Conservation (phyloP, 2,329 filamentous ascomycete genomes). For the Parasarocladium wereldwijsianum region DNA sequence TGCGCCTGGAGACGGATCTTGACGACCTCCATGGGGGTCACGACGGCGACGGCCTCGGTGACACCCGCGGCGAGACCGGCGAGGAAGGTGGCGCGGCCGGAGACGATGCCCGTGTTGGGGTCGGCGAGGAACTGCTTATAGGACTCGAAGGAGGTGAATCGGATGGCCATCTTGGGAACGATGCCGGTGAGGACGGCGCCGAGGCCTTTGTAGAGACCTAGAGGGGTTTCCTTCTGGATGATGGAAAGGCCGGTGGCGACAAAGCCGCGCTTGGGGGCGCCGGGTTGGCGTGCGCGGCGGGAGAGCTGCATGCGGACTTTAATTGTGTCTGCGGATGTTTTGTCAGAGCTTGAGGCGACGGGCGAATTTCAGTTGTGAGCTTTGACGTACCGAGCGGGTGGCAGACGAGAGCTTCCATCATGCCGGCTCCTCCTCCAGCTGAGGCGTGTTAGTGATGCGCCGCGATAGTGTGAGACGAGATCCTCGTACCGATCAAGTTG, state of each 20-base stretch:
- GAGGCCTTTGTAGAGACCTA: slow-evolving; percentile 95
- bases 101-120: slow-evolving; percentile 49
- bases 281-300: slow-evolving; percentile 65
- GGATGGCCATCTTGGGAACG: slow-evolving; percentile 97
- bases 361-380: slow-evolving; percentile 2
- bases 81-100: slow-evolving; percentile 52
- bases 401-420: slow-evolving; percentile 97
- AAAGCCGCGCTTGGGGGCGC: slow-evolving; percentile 79
- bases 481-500: slow-evolving; percentile 67
- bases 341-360: background rate
- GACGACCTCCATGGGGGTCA: slow-evolving; percentile 97
- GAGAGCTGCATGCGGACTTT: slow-evolving; percentile 99
- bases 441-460: slow-evolving; percentile 30
- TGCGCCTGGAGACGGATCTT: slow-evolving; percentile 98
- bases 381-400: slow-evolving; percentile 66
- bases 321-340: slow-evolving; percentile 59
- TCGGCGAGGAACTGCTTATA: slow-evolving; percentile 79
- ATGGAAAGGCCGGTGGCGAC: slow-evolving; percentile 75
- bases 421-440: slow-evolving; percentile 94
- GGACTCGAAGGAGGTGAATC: slow-evolving; percentile 91
- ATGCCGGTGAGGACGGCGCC: slow-evolving; percentile 93
- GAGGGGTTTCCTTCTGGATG: slow-evolving; percentile 73
- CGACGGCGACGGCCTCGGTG: slow-evolving; percentile 89
- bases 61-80: slow-evolving; percentile 86
- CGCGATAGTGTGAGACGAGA: background rate